phyloP scores from a whole-genome alignment of 1,284 basidiomycete genomes.

The Sporisorium scitamineum region DNA sequence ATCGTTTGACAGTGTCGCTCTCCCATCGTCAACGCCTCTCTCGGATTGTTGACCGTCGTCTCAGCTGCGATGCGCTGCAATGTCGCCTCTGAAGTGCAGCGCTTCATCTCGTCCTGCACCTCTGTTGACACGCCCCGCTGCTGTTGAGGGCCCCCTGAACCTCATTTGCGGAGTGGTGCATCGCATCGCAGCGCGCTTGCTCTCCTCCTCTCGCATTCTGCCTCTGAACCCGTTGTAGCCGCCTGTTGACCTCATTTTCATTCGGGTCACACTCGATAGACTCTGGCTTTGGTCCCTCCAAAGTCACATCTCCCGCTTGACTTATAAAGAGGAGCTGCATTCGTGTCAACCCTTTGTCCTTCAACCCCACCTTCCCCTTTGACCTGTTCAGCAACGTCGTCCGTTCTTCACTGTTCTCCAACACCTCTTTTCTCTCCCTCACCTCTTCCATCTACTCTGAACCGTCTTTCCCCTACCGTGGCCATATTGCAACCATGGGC shows the following conservation, averaged over 20 bases:
- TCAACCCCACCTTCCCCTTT: neutral
- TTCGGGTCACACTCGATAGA: neutral
- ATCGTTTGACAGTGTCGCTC: constrained; percentile 22
- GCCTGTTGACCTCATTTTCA: constrained; percentile 2
- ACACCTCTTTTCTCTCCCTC: neutral
- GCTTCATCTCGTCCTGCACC: neutral
- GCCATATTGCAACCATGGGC: constrained; percentile 25
- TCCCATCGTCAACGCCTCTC: neutral
- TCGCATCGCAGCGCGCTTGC: neutral
- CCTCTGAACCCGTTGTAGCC: constrained; percentile 3
- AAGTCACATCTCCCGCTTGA: neutral
- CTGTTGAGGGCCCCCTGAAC: neutral
- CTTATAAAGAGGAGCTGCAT: neutral
- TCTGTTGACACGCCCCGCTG: neutral
- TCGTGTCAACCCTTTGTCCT: neutral
- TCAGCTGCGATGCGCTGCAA: neutral
- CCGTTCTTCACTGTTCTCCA: neutral
- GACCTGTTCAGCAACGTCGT: neutral
- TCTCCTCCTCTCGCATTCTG: neutral
- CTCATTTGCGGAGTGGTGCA: constrained; percentile 7
- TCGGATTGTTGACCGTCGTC: neutral
- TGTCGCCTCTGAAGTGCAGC: neutral
- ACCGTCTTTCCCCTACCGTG: neutral
- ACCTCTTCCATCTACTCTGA: neutral
- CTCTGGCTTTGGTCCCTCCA: constrained; percentile 1